Evolutionary conservation across 208 protist genomes (phyloP).

Genomic region (Leptomonas pyrrhocoris): DNA sequence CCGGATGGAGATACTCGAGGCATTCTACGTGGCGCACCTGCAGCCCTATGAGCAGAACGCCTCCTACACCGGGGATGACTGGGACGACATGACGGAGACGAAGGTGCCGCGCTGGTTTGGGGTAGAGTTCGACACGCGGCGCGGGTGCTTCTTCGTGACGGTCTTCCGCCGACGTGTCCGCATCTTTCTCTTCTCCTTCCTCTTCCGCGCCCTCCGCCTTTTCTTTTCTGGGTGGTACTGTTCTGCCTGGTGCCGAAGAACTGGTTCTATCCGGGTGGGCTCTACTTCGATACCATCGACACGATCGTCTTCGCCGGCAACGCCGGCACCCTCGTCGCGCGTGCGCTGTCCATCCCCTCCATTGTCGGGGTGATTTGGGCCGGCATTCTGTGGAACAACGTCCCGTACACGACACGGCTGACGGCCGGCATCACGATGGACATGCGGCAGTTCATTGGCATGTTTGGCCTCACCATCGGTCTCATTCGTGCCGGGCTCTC

Average conservation of each 20-base stretch:
- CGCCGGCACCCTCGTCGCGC: conserved; percentile 41
- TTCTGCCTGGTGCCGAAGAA: conserved; percentile 44
- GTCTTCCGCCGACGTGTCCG: conserved; percentile 43
- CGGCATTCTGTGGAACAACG: conserved; percentile 63
- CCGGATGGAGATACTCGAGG: conserved; percentile 45
- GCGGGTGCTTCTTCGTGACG: conserved; percentile 51
- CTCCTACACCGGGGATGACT: conserved; percentile 57
- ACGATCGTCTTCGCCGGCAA: conserved; percentile 58
- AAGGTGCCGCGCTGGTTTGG: conserved; percentile 42
- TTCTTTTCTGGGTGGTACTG: conserved; percentile 66
- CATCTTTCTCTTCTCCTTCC: conserved; percentile 57
- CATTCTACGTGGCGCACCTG: conserved; percentile 52
- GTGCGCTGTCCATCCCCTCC: conserved; percentile 44
- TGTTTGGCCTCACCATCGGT: conserved; percentile 53
- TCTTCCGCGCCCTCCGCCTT: conserved; percentile 48
- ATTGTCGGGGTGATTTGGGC: conserved; percentile 56
- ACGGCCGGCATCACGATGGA: conserved; percentile 47
- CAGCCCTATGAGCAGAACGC: conserved; percentile 47
- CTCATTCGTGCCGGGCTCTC: conserved; percentile 61
- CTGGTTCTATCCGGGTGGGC: conserved; percentile 54
- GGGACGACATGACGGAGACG: conserved; percentile 49
- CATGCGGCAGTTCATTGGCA: conserved; percentile 41
- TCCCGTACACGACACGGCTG: conserved; percentile 46
- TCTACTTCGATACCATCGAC: conserved; percentile 60
- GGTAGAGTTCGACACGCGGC: conserved; percentile 39